phyloP scores from a whole-genome alignment of 1,139 yeast genomes.

The Geotrichum citri-aurantii region DNA sequence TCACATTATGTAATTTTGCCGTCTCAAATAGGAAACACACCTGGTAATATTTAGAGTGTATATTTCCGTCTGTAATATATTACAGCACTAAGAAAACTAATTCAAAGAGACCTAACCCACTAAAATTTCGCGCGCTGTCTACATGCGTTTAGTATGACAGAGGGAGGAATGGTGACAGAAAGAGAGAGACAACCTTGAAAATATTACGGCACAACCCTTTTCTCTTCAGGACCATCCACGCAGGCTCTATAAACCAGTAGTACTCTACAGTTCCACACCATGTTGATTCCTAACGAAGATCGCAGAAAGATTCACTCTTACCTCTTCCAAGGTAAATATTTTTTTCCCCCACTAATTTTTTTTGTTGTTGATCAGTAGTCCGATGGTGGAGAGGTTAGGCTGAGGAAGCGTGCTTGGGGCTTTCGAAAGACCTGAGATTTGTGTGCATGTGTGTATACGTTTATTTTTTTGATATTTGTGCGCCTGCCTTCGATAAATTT shows the following conservation, averaged over 20 bases:
- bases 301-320: slow-evolving; percentile 99
- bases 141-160: background rate
- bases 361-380: background rate
- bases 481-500: background rate
- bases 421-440: no score
- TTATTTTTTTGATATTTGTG: no score
- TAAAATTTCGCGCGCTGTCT: background rate
- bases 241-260: background rate
- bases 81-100: background rate
- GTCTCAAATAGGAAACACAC: background rate
- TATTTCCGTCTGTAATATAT: background rate
- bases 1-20: background rate
- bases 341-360: background rate
- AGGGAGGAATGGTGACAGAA: background rate
- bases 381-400: background rate
- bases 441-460: background rate
- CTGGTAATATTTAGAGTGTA: background rate
- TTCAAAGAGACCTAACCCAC: background rate
- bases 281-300: slow-evolving; percentile 99
- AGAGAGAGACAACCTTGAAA: background rate
- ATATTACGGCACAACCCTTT: background rate
- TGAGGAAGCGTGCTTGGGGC: background rate
- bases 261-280: slow-evolving; percentile 28
- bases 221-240: background rate
- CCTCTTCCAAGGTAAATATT: slow-evolving; percentile 91